Evolutionary conservation across 805 yeast genomes (phyloP), one percentile per base, ranked within the genome.

Genomic region (Candida nanaspora): DNA sequence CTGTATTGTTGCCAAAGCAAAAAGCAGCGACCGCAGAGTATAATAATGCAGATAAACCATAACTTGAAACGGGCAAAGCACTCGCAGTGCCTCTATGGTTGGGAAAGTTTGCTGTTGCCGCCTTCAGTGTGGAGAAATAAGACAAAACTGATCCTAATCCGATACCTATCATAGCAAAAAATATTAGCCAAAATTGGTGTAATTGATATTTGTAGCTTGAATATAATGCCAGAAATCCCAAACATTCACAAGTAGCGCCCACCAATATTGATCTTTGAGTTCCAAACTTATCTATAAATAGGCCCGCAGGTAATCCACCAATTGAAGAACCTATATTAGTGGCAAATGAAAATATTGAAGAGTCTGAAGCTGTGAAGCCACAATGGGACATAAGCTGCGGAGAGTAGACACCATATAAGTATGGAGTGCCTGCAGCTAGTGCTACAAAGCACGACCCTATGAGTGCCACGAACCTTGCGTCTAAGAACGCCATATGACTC

Each of bases 351-450:
- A 84, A 65, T 13, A 74, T 69, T 2, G 88, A 84, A 7, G 87
- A 75, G 46, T 76, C 76, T 0, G 76, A 64, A 0, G 82, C 72
- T 0, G 81, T 70, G 22, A 83, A 65, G 0, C 76, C 70, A 20
- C 82, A 75, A 48, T 69, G 62, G 21, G 66, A 62, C 22, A 81
- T 70, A 46, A 84, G 62, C 53, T 83, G 88, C 2, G 91, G 89
- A 1, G 87, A 79, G 53, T 77, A 84, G n/a, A 78, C 75, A 0
- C 89, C 85, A 55, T 78, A 84, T 13, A 82, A 62, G 50, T 84
- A 84, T 0, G 86, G 84, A 2, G 88, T 82, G 2, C 93, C 91
- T 3, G 86, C 72, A 0, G 82, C 87, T 36, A 82, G 51, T 0
- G 85, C 72, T 8, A 79, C 79, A 15, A 80, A 52, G 13, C 62